A percentile compares a stretch with the other conserved stretches of the same genome.
Evolutionary conservation across 1,284 basidiomycete species (phyloP).

Genomic region (Irpex sp.): DNA sequence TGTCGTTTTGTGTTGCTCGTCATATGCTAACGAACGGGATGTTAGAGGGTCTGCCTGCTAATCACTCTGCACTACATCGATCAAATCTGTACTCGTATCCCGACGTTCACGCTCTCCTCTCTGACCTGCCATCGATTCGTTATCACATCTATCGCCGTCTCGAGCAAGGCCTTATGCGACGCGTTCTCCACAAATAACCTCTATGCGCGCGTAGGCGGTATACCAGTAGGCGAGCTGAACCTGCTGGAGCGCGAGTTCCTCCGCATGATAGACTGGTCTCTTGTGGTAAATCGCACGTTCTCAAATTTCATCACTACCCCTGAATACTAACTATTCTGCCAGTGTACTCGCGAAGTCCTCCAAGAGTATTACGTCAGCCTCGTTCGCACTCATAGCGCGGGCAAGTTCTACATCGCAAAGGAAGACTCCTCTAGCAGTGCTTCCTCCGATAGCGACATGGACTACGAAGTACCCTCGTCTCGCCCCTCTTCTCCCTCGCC

Average conservation of each 20-base stretch:
- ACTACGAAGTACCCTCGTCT: conserved; percentile 48
- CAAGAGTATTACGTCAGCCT: conserved; percentile 86
- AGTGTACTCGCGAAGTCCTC: conserved; percentile 78
- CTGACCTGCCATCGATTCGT: conserved; percentile 95
- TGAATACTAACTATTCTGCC: conserved; percentile 11
- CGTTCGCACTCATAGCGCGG: conserved; percentile 68
- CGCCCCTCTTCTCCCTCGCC: conserved; percentile 46
- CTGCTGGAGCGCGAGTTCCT: conserved; percentile 91
- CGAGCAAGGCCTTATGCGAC: conserved; percentile 90
- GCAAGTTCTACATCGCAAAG: conserved; percentile 53
- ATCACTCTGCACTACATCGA: conserved; percentile 93
- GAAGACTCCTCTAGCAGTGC: conserved; percentile 33
- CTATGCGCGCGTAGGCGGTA: conserved; percentile 93
- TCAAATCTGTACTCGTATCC: conserved; percentile 83
- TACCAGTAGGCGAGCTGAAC: conserved; percentile 86
- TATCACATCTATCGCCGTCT: conserved; percentile 84
- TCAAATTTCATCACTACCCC: conserved; percentile 8
- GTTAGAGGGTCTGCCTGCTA: conserved; percentile 82
- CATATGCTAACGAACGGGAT: conserved; percentile 1
- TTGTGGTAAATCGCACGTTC: conserved; percentile 69
- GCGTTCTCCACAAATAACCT: conserved; percentile 89
- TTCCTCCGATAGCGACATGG: conserved; percentile 57
- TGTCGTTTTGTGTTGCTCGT: background rate
- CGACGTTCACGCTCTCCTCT: conserved; percentile 87
- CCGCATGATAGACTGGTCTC: conserved; percentile 84